A percentile compares a stretch with the other conserved stretches of the same genome.
phyloP scores from a whole-genome alignment of 1,284 basidiomycete genomes.

The Kwoniella shivajii region DNA sequence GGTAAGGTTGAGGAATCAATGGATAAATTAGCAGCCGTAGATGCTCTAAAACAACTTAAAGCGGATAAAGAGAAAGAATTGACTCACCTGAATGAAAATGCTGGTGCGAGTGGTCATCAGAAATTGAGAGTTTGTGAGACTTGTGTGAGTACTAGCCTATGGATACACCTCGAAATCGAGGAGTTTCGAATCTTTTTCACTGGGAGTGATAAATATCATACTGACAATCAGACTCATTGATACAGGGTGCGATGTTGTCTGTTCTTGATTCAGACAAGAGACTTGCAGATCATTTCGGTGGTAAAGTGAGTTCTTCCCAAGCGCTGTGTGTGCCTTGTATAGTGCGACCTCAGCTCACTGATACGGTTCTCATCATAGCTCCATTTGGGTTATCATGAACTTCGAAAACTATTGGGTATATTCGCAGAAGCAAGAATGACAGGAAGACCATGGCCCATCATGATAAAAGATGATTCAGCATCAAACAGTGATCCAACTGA shows the following conservation, averaged over 20 bases:
- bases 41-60: slow-evolving; percentile 96
- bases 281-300: slow-evolving; percentile 98
- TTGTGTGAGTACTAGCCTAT: slow-evolving; percentile 63
- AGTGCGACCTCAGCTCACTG: neutral
- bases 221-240: neutral
- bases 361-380: no score
- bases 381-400: slow-evolving; percentile 97
- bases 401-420: slow-evolving; percentile 87
- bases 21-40: slow-evolving; percentile 94
- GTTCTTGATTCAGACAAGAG: slow-evolving; percentile 98
- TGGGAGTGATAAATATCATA: no score
- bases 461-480: slow-evolving; percentile 57
- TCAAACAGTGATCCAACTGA: neutral
- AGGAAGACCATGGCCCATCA: slow-evolving; percentile 58
- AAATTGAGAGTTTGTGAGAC: slow-evolving; percentile 99
- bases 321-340: neutral
- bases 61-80: slow-evolving; percentile 95
- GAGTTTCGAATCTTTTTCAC: neutral
- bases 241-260: slow-evolving; percentile 81
- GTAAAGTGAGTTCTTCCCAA: slow-evolving; percentile 69
- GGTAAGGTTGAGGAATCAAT: slow-evolving; percentile 98
- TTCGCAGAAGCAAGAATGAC: slow-evolving; percentile 86
- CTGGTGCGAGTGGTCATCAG: slow-evolving; percentile 97
- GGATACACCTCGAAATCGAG: no score
- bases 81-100: slow-evolving; percentile 95